These are phyloP conservation scores for Ophiorrhiza pumila DNA, from an alignment of 257 asterid genomes.

Conservation along the genomic window DNA sequence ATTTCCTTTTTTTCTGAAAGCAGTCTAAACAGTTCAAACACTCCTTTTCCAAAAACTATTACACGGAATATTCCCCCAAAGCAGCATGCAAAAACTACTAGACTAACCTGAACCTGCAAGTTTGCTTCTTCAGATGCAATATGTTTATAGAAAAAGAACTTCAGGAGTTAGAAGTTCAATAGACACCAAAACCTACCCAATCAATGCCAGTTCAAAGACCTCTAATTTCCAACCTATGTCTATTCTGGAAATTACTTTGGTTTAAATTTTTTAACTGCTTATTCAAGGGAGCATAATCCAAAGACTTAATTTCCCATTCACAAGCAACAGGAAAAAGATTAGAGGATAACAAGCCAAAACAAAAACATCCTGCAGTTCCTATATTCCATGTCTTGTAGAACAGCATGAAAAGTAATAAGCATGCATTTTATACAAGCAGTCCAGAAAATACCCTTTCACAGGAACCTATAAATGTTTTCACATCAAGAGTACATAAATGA, in stretches of 20 bases:
- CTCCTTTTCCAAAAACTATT: background rate
- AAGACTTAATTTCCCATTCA: background rate
- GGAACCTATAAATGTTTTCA: background rate
- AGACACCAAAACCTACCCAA: background rate
- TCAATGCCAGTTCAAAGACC: background rate
- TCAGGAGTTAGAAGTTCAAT: constrained; percentile 1
- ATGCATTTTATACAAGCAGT: background rate
- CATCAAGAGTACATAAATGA: background rate
- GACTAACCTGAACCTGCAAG: background rate
- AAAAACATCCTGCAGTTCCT: background rate
- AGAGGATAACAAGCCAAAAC: background rate
- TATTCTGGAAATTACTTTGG: background rate
- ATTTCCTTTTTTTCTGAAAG: background rate
- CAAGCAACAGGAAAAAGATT: background rate
- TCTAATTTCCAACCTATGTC: background rate
- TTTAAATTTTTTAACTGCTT: background rate
- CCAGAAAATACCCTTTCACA: background rate
- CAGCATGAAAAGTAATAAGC: background rate
- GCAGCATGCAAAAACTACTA: background rate
- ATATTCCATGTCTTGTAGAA: background rate
- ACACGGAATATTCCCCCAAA: background rate
- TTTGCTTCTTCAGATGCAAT: background rate
- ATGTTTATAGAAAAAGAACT: background rate
- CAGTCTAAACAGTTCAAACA: background rate
- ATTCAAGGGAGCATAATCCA: background rate